Base-by-base conservation (phyloP, 2,329 filamentous ascomycete species). In the Myriosclerotinia scirpicola region DNA sequence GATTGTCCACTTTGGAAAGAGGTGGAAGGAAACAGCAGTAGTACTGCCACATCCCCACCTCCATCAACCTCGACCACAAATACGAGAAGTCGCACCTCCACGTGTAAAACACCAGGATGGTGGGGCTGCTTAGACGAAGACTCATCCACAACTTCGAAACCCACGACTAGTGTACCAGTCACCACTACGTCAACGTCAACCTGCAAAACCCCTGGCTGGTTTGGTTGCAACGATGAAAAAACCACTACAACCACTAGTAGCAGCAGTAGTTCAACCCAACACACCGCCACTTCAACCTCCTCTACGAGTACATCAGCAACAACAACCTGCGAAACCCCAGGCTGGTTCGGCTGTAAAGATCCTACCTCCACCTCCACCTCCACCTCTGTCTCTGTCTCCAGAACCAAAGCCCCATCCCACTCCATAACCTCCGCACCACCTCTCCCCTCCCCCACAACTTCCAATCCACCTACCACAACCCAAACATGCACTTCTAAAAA, bases 1-100 rank as follows among this genome's bases (percentile, higher is more conserved):
- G 95, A 99, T 77, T 98, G 94, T 75, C 91, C 87, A 67, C 88
- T 90, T 66, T 98, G 95, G 95, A 96, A 97, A 93, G 78, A 96
- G 54, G 73, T 76, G 38, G 73, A 73, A 36, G 75, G 93, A 77
- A 97, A 97, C 76, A 90, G 90, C 40, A 95, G 91, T 70, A 84
- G 83, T 1, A 92, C 88, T 0, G 90, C 89, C 0, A 87, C 87
- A 0, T 82, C 86, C 2, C 82, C 80, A 3, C 83, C 84, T 0
- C 85, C 84, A 1, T 58, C 40, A 12, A 65, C 54, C 15, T 50
- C 62, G 2, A 83, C 84, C 2, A 87, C 85, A 3, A 84, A 84
- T 54, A 90, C 87, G 3, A 79, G 84, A 62, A 93, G 89, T 1
- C 84, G 92, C 54, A 97, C 93, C 0, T 87, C 89, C 65, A 97